Base-by-base conservation (phyloP, 441 rosid species). In the Rhodomyrtus psidioides region DNA sequence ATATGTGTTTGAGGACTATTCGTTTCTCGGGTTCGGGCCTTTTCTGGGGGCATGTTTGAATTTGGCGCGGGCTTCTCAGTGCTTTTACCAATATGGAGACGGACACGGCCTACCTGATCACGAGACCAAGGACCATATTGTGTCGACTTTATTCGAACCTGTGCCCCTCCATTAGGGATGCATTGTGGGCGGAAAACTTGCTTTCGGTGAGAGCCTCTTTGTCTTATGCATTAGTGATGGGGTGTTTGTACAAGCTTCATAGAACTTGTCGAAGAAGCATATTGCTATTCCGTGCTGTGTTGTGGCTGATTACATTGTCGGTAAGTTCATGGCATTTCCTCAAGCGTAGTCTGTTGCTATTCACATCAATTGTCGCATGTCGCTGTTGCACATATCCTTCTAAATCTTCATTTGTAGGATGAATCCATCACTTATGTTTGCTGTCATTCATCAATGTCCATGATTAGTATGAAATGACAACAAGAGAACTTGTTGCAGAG, bases 21-120 rank as follows among this genome's bases (percentile, higher is more conserved):
- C 53, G 0, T 30, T 82, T 10, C 24, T 75, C 1, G 19, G 16
- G 26, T 19, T 34, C 15, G 39, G 44, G 60, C 55, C 60, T 42
- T 84, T 39, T 24, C 49, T 42, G 0, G 23, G 44, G 2, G 44
- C 70, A 16, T 57, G 60, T 9, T 26, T 82, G 70, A 86, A 84
- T 81, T 60, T 58, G 21, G 62, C 51, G 0, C 85, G 86, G 46
- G 82, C 14, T 10, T 82, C 85, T 12, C 86, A 75, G 39, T 75
- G 53, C 82, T 82, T 84, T 16, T 84, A 84, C 46, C 57, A 28
- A 1, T 49, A 28, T 44, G 83, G 90, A 19, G 90, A 86, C 39
- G 85, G 87, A 3, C 53, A 65, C 27, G 85, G 58, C 53, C 44
- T 74, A 14, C 81, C 57, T 12, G 84, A 51, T 42, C 49, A 6